Percentiles rank a stretch among this genome's conserved stretches.
Conservation (phyloP, 2,329 filamentous ascomycete genomes). For the Ophiostoma ulmi region DNA sequence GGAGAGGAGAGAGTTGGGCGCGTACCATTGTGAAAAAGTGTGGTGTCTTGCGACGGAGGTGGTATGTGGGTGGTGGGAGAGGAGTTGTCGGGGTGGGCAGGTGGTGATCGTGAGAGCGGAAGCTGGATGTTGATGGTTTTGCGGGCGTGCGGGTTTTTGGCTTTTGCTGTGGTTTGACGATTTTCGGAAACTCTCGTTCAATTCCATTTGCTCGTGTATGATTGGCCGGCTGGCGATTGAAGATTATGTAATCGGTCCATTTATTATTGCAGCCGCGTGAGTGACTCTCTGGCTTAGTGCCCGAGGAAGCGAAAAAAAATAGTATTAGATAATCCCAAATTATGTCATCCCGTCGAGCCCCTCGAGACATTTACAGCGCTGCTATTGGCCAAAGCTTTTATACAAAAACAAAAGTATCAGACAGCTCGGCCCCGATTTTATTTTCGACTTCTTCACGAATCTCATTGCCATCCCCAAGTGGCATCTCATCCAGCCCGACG, state of each 20-base stretch:
- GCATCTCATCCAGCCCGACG: not conserved
- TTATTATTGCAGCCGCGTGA: not conserved
- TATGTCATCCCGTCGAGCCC: not conserved
- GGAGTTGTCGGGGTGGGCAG: not conserved
- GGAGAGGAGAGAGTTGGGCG: conserved; percentile 22
- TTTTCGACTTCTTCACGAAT: not conserved
- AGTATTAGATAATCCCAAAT: conserved; percentile 9
- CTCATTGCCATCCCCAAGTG: not conserved
- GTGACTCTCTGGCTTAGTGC: not conserved
- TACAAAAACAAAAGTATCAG: not conserved
- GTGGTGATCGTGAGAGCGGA: conserved; percentile 13
- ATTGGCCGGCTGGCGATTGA: not conserved
- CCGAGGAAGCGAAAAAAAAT: not conserved
- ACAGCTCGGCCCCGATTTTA: conserved; percentile 5
- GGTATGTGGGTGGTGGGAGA: not conserved
- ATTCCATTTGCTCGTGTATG: conserved; percentile 20
- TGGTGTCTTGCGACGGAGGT: conserved; percentile 17
- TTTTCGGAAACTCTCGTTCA: conserved; percentile 31
- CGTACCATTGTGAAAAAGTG: conserved; percentile 26
- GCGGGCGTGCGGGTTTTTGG: conserved; percentile 26
- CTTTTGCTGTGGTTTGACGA: conserved; percentile 25
- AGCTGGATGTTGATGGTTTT: conserved; percentile 8
- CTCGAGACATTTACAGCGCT: not conserved
- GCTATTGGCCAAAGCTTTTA: conserved; percentile 11
- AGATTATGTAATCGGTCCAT: not conserved